Conservation (phyloP, 257 asterid genomes). For the Solanum gracilifrons region DNA sequence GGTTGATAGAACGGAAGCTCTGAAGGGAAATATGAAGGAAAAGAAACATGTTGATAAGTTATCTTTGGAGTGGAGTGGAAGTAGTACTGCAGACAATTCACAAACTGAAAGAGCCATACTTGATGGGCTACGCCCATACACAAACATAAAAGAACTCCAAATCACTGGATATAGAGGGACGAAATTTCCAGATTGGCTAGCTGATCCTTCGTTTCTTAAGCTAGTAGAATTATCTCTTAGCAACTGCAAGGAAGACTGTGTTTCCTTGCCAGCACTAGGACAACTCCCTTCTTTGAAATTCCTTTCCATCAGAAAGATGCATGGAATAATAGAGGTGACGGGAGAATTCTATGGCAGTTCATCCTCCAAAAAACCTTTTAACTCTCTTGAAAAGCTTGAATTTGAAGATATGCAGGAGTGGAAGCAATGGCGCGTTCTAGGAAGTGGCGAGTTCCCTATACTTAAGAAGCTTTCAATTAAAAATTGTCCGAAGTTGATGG, state of each 20-base stretch:
- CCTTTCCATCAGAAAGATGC: too few relatives aligned
- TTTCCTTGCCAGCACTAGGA: too few relatives aligned
- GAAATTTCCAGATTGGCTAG: too few relatives aligned
- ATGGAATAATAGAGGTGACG: too few relatives aligned
- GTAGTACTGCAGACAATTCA: neutral
- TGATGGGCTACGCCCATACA: neutral
- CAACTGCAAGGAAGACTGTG: too few relatives aligned
- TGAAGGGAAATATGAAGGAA: neutral
- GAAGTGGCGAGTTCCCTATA: neutral
- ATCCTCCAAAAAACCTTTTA: neutral
- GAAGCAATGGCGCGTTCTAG: neutral
- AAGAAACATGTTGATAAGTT: neutral
- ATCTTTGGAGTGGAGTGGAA: neutral
- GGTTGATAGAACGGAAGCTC: neutral
- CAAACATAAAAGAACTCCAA: too few relatives aligned
- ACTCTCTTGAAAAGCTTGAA: neutral
- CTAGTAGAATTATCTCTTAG: too few relatives aligned
- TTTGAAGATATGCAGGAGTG: neutral
- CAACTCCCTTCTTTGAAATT: too few relatives aligned
- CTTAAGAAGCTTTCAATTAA: too few relatives aligned
- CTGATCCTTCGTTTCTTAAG: too few relatives aligned
- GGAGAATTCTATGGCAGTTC: neutral
- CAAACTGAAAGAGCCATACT: neutral
- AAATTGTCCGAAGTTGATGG: too few relatives aligned
- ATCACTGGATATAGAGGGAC: too few relatives aligned